A percentile compares a stretch with the other conserved stretches of the same genome.
phyloP scores from a whole-genome alignment of 1,139 yeast genomes.

The Blastobotrys proliferans region DNA sequence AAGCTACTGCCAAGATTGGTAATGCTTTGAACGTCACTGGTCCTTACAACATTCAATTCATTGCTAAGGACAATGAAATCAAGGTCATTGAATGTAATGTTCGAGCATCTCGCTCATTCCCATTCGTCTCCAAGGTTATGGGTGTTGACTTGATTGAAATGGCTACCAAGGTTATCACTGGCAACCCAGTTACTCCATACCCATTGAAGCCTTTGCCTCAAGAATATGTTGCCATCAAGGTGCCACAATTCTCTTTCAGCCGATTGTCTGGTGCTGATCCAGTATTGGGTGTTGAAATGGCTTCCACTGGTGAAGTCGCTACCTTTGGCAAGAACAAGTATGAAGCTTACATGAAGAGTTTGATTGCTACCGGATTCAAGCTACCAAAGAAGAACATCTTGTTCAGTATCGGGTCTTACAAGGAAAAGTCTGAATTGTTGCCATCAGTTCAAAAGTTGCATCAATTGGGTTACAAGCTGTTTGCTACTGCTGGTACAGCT shows the following conservation, averaged over 20 bases:
- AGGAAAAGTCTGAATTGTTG: constrained; percentile 89
- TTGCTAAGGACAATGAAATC: constrained; percentile 85
- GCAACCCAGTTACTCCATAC: constrained; percentile 79
- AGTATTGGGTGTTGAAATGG: constrained; percentile 98
- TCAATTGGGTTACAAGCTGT: constrained; percentile 82
- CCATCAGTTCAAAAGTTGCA: constrained; percentile 80
- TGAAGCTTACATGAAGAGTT: constrained; percentile 94
- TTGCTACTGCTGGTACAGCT: constrained; percentile 99
- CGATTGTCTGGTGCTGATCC: constrained; percentile 99
- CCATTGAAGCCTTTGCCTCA: constrained; percentile 86
- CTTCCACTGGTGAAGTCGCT: constrained; percentile 99
- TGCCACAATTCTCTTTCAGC: constrained; percentile 97
- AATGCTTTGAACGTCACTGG: constrained; percentile 95
- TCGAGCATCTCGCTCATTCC: constrained; percentile 98
- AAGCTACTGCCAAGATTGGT: constrained; percentile 95
- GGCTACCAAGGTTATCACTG: constrained; percentile 96
- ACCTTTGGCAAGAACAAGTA: constrained; percentile 93
- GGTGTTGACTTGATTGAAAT: constrained; percentile 96
- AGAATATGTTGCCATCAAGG: constrained; percentile 95
- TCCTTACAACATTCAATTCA: constrained; percentile 96
- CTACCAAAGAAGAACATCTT: constrained; percentile 93
- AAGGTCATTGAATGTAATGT: constrained; percentile 98
- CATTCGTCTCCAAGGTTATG: constrained; percentile 95
- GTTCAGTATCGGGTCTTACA: constrained; percentile 94
- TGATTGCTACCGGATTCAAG: constrained; percentile 91